These are phyloP conservation scores for Coemansia sp. DNA, from an alignment of 192 early-diverging fungal species.

Conservation along the genomic window DNA sequence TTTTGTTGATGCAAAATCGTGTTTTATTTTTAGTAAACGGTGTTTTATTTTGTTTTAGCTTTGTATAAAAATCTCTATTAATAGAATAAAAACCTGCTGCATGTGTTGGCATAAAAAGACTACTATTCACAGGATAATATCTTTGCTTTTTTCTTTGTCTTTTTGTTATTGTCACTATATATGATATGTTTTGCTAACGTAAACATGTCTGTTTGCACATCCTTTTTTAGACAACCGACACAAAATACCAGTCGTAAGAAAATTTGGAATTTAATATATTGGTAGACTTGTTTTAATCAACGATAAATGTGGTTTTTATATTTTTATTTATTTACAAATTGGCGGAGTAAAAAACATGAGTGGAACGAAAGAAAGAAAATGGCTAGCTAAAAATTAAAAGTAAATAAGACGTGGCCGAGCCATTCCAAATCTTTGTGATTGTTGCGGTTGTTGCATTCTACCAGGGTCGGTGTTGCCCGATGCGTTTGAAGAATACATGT, in stretches of 20 bases:
- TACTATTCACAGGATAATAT: no score
- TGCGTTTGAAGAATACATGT: background rate
- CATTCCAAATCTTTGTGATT: conserved; percentile 19
- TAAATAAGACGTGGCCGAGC: conserved; percentile 10
- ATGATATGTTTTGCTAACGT: no score
- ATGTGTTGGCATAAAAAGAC: no score
- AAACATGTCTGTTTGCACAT: no score
- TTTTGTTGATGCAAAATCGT: no score
- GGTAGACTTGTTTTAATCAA: background rate
- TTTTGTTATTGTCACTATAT: no score
- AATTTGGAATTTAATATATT: background rate
- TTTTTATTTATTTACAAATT: background rate
- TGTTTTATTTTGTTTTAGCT: no score
- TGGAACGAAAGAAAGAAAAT: background rate
- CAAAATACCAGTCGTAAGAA: background rate
- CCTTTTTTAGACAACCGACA: background rate
- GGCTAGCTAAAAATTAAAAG: background rate
- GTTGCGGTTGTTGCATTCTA: background rate
- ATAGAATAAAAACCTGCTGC: no score
- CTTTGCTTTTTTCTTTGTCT: no score
- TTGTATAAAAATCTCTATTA: no score
- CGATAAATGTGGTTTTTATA: background rate
- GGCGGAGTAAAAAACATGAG: background rate
- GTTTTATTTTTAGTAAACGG: no score
- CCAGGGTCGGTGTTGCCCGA: background rate